A percentile compares a stretch with the other conserved stretches of the same genome.
Conservation (phyloP, 148 eudicot species). For the Mesembryanthemum crystallinum region DNA sequence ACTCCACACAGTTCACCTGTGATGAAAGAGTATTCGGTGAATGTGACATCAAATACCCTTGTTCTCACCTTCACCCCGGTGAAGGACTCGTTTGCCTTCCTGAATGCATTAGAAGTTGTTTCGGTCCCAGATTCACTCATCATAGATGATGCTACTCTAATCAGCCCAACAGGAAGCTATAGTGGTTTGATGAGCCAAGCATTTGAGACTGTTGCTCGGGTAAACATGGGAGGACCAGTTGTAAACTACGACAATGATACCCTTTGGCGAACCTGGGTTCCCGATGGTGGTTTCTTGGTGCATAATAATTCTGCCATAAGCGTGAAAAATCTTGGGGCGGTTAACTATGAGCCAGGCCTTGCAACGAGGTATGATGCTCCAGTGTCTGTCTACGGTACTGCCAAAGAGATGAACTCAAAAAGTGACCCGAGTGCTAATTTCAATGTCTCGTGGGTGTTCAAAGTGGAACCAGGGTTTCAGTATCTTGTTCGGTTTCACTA, state of each 20-base stretch:
- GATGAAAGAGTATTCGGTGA: constrained; percentile 66
- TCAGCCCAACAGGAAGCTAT: constrained; percentile 33
- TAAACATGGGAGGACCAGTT: constrained; percentile 82
- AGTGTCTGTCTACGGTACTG: constrained; percentile 70
- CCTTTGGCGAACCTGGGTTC: constrained; percentile 70
- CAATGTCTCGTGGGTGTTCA: constrained; percentile 80
- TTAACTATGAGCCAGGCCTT: constrained; percentile 49
- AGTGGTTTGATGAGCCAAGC: constrained; percentile 54
- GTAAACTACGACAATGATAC: constrained; percentile 60
- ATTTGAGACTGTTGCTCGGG: constrained; percentile 65
- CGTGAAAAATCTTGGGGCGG: constrained; percentile 36
- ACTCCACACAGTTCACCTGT: constrained; percentile 34
- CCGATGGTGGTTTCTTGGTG: constrained; percentile 49
- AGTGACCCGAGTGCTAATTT: constrained; percentile 53
- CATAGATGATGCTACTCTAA: constrained; percentile 45
- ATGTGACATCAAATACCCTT: constrained; percentile 50
- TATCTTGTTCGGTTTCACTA: constrained; percentile 84
- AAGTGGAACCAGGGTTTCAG: constrained; percentile 65
- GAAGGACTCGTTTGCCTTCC: constrained; percentile 53
- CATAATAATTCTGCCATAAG: constrained; percentile 34
- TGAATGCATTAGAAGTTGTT: constrained; percentile 81
- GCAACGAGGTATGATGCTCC: constrained; percentile 71
- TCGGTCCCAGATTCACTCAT: constrained; percentile 73
- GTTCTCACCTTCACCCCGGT: constrained; percentile 59
- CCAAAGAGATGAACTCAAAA: constrained; percentile 56